These are phyloP conservation scores for Rhizopogon rudus DNA, from an alignment of 768 basidiomycete species.

Conservation along the genomic window DNA sequence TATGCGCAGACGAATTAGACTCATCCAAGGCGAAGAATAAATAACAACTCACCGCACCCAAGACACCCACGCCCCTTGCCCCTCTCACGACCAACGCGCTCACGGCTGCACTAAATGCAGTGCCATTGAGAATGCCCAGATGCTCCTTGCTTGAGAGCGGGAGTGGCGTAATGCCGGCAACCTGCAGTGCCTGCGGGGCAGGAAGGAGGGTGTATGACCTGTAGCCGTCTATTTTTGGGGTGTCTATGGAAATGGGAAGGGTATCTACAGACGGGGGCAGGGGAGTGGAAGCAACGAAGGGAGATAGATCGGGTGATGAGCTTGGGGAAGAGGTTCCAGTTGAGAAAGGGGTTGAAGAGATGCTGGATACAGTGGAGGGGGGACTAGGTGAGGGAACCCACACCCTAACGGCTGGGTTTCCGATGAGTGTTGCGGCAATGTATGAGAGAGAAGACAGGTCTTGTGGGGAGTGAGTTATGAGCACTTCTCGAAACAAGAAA, in stretches of 20 bases:
- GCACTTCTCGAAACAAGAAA: background rate
- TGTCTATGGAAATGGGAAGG: slow-evolving; percentile 30
- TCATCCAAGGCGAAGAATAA: background rate
- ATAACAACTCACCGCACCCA: slow-evolving; percentile 33
- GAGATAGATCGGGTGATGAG: slow-evolving; percentile 17
- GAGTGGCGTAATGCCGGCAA: slow-evolving; percentile 59
- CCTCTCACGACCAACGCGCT: slow-evolving; percentile 70
- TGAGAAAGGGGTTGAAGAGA: background rate
- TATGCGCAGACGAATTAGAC: background rate
- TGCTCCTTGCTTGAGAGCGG: slow-evolving; percentile 72
- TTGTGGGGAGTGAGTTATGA: slow-evolving; percentile 19
- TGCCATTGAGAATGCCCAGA: slow-evolving; percentile 79
- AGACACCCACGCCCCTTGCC: slow-evolving; percentile 59
- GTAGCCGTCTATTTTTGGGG: background rate
- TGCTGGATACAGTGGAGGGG: slow-evolving; percentile 1
- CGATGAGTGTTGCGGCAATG: slow-evolving; percentile 75
- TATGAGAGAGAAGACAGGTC: slow-evolving; percentile 81
- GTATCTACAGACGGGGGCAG: slow-evolving; percentile 38
- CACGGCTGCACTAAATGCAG: slow-evolving; percentile 80
- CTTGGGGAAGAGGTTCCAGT: background rate
- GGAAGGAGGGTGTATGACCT: slow-evolving; percentile 1
- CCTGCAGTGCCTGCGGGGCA: slow-evolving; percentile 47
- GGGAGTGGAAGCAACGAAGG: slow-evolving; percentile 18
- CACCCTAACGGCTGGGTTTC: slow-evolving; percentile 75
- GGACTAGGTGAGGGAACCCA: slow-evolving; percentile 38